phyloP scores from a whole-genome alignment of 306 rosid genomes.

The Fragaria iinumae region DNA sequence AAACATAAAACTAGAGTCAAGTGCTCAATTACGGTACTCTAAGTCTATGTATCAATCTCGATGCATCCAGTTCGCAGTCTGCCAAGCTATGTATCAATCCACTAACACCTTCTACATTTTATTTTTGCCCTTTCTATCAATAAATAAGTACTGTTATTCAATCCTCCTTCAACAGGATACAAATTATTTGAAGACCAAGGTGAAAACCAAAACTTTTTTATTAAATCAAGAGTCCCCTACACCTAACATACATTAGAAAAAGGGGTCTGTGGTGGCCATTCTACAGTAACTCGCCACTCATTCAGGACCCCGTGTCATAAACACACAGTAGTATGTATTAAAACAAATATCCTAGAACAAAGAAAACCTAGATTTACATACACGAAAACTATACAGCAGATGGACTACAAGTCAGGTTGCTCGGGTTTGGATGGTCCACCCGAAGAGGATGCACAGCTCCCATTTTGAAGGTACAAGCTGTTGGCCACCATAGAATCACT shows the following conservation, averaged over 20 bases:
- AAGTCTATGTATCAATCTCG: too few relatives aligned
- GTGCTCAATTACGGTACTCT: too few relatives aligned
- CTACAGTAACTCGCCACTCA: conserved; percentile 70
- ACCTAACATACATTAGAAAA: conserved; percentile 23
- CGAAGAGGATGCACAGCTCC: conserved; percentile 73
- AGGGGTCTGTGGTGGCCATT: conserved; percentile 73
- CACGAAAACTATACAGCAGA: conserved; percentile 14
- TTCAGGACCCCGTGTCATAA: conserved; percentile 55
- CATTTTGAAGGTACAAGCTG: conserved; percentile 86
- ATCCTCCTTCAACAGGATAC: background rate
- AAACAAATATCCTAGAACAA: conserved; percentile 19
- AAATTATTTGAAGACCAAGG: background rate
- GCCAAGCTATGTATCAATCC: too few relatives aligned
- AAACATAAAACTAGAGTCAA: too few relatives aligned
- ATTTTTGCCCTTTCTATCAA: too few relatives aligned
- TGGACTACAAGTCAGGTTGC: conserved; percentile 61
- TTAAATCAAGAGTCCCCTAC: conserved; percentile 32
- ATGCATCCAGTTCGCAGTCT: too few relatives aligned
- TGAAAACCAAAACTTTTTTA: conserved; percentile 21
- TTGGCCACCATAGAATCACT: conserved; percentile 94
- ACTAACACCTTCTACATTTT: too few relatives aligned
- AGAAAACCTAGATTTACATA: conserved; percentile 48
- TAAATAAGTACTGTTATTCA: too few relatives aligned
- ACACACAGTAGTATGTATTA: conserved; percentile 19
- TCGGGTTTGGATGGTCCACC: conserved; percentile 77